Conservation (phyloP, 164 flowering plant genomes). For the Magnolia sinica region DNA sequence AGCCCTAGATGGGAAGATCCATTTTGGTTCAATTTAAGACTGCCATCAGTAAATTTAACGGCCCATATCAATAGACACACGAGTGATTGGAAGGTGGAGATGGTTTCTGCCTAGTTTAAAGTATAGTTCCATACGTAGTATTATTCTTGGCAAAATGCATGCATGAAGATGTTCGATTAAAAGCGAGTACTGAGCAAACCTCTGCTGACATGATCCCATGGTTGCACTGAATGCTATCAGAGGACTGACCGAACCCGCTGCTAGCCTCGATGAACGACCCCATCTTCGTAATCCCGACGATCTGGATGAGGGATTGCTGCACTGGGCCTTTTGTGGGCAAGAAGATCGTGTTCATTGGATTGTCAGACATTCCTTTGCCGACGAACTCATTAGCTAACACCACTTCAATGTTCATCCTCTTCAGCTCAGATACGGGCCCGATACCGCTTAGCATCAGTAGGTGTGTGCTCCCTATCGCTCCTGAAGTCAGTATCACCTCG, state of each 20-base stretch:
- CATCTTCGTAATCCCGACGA: conserved; percentile 81
- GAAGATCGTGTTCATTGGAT: conserved; percentile 79
- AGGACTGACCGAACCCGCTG: conserved; percentile 78
- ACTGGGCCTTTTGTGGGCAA: conserved; percentile 56
- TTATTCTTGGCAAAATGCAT: neutral
- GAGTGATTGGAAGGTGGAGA: too few species aligned
- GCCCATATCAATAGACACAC: neutral
- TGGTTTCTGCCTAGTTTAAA: neutral
- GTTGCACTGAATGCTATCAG: conserved; percentile 64
- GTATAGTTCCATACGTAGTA: neutral
- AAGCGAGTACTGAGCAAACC: conserved; percentile 32
- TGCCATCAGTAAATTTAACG: too few species aligned
- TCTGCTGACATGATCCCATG: conserved; percentile 91
- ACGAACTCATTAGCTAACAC: conserved; percentile 58
- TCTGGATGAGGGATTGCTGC: conserved; percentile 71
- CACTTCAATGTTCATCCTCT: conserved; percentile 53
- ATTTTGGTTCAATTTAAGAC: too few species aligned
- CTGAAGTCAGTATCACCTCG: conserved; percentile 68
- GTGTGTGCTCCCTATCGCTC: conserved; percentile 93
- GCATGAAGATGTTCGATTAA: neutral
- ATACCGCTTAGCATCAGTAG: conserved; percentile 80
- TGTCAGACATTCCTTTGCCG: conserved; percentile 86
- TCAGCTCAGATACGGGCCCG: conserved; percentile 62
- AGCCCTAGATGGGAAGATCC: neutral
- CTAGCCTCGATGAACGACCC: conserved; percentile 93